Percentiles rank a stretch among this genome's conserved stretches.
Conservation (phyloP, 2,329 filamentous ascomycete species). For the Fusarium annulatum region DNA sequence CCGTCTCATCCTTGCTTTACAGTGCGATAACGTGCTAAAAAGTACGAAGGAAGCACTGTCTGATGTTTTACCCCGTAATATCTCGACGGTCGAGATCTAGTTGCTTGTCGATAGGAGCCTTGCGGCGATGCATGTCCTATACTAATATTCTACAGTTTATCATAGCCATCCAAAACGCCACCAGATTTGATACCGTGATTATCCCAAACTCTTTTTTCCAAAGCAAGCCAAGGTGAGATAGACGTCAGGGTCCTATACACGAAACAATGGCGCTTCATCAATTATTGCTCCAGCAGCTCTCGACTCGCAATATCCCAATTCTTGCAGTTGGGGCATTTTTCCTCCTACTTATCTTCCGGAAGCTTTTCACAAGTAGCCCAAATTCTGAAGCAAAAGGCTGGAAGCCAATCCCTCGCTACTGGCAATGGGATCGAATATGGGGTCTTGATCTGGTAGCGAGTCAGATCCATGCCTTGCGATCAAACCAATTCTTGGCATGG, state of each 20-base stretch:
- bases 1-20: neutral
- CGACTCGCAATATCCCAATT: neutral
- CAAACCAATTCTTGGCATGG: neutral
- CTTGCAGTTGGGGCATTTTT: neutral
- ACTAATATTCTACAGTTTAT: neutral
- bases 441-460: neutral
- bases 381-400: neutral
- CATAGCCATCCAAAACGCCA: neutral
- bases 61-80: too few relatives aligned
- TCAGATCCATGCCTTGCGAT: neutral
- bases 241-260: neutral
- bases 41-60: too few relatives aligned
- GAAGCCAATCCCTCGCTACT: neutral
- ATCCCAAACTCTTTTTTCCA: too few relatives aligned
- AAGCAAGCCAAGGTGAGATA: too few relatives aligned
- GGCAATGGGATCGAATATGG: constrained; percentile 1
- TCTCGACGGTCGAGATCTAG: too few relatives aligned
- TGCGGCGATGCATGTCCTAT: too few relatives aligned
- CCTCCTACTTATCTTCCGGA: neutral
- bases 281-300: neutral
- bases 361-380: neutral
- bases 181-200: neutral
- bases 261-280: neutral
- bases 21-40: neutral
- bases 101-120: neutral